phyloP scores from a whole-genome alignment of 805 yeast species.

The Candida fluviatilis region DNA sequence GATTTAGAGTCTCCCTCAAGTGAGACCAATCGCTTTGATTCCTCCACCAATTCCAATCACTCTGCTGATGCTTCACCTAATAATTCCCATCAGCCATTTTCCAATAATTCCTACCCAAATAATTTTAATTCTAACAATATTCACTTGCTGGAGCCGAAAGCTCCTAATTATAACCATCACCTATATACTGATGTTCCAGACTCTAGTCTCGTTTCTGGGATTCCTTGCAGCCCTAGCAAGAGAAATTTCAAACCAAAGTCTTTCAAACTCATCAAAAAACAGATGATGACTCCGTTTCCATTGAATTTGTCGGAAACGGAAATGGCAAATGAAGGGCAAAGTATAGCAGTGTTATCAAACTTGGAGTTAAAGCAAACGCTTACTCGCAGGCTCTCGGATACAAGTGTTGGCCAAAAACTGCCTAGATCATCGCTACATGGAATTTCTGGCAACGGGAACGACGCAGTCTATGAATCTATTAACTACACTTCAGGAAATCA shows the following conservation, averaged over 20 bases:
- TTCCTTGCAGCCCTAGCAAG: not conserved
- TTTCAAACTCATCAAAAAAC: slow-evolving; percentile 2
- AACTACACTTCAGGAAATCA: not conserved
- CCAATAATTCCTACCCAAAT: not conserved
- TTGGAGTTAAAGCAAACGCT: no score
- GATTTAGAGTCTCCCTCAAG: no score
- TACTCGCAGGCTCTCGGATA: no score
- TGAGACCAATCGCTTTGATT: no score
- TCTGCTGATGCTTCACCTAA: no score
- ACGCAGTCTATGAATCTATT: not conserved
- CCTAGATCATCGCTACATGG: not conserved
- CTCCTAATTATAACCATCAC: slow-evolving; percentile 3
- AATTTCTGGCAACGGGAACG: not conserved
- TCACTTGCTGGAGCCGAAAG: not conserved
- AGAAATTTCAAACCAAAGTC: slow-evolving; percentile 1
- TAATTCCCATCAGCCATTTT: no score
- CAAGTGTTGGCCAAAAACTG: no score
- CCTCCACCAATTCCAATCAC: no score
- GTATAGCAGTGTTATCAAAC: no score
- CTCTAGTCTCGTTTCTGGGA: not conserved
- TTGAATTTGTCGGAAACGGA: no score
- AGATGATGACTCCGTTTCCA: slow-evolving; percentile 3
- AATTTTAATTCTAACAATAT: not conserved
- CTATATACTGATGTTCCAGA: not conserved
- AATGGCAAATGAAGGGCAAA: no score